Percentiles rank a stretch among this genome's conserved stretches.
Evolutionary conservation across 2,329 filamentous ascomycete species (phyloP).

Genomic region (Hymenoscyphus linearis): DNA sequence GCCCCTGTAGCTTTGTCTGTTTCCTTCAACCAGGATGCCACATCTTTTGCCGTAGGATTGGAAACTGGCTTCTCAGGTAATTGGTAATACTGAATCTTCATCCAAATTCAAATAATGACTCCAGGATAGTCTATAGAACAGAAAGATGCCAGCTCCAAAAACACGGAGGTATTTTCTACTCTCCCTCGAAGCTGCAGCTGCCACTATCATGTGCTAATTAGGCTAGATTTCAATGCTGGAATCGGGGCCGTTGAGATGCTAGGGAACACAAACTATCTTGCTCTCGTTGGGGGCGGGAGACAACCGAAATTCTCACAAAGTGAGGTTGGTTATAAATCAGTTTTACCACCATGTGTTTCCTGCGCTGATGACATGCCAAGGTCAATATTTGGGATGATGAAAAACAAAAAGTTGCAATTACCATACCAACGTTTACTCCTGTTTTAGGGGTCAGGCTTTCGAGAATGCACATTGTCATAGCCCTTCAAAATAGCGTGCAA

Average conservation of each 20-base stretch:
- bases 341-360: background rate
- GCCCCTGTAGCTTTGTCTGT: conserved; percentile 74
- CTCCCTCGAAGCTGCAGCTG: background rate
- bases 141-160: conserved; percentile 66
- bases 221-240: conserved; percentile 69
- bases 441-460: conserved; percentile 76
- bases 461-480: conserved; percentile 70
- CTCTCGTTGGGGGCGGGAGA: conserved; percentile 81
- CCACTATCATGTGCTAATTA: conserved; percentile 13
- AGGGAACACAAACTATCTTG: conserved; percentile 79
- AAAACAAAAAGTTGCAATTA: conserved; percentile 69
- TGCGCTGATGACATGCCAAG: conserved; percentile 34
- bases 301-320: conserved; percentile 82
- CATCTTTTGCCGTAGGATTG: conserved; percentile 80
- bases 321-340: conserved; percentile 49
- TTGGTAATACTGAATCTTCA: conserved; percentile 27
- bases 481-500: conserved; percentile 74
- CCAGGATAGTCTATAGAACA: conserved; percentile 60
- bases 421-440: conserved; percentile 71
- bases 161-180: conserved; percentile 44
- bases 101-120: background rate
- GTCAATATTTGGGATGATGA: conserved; percentile 89
- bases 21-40: conserved; percentile 79
- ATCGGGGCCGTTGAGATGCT: conserved; percentile 83
- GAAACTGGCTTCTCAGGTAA: conserved; percentile 81